Evolutionary conservation across 345 rosid species (phyloP).

Genomic region (Arabidopsis suecica): DNA sequence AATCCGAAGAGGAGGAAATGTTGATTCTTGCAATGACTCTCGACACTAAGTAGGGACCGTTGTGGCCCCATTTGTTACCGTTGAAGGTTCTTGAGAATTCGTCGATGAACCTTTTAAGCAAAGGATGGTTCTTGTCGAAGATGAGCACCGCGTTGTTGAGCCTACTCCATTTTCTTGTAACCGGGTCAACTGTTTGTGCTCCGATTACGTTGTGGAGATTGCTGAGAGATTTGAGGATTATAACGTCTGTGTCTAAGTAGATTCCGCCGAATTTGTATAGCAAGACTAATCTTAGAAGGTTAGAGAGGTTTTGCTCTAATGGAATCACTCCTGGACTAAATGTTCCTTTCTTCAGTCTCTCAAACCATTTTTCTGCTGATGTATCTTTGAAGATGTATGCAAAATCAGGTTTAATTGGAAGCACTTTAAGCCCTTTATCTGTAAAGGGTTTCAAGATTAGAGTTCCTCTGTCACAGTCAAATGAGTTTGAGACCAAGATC

Average conservation of each 20-base stretch:
- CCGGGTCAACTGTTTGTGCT: conserved; percentile 68
- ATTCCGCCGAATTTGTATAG: conserved; percentile 84
- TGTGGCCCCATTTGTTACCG: conserved; percentile 97
- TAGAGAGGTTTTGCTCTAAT: conserved; percentile 89
- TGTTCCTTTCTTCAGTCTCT: conserved; percentile 55
- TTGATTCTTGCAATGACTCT: conserved; percentile 67
- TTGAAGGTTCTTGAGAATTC: conserved; percentile 83
- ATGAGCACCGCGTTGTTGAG: conserved; percentile 84
- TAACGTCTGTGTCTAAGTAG: conserved; percentile 80
- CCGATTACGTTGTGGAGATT: conserved; percentile 69
- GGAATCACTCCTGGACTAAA: conserved; percentile 80
- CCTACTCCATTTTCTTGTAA: conserved; percentile 77
- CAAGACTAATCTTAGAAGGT: conserved; percentile 72
- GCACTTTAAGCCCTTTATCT: conserved; percentile 57
- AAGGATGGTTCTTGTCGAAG: conserved; percentile 80
- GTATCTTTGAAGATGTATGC: conserved; percentile 65
- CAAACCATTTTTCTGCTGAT: conserved; percentile 71
- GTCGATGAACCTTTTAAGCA: conserved; percentile 71
- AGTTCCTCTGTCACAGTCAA: conserved; percentile 65
- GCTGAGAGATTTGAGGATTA: conserved; percentile 58
- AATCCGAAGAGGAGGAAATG: conserved; percentile 39
- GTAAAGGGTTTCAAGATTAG: conserved; percentile 54
- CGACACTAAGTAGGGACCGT: conserved; percentile 91
- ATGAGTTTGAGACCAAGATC: conserved; percentile 70
- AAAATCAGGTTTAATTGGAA: conserved; percentile 69